phyloP scores from a whole-genome alignment of 768 basidiomycete genomes.

The Termitomyces sp. region DNA sequence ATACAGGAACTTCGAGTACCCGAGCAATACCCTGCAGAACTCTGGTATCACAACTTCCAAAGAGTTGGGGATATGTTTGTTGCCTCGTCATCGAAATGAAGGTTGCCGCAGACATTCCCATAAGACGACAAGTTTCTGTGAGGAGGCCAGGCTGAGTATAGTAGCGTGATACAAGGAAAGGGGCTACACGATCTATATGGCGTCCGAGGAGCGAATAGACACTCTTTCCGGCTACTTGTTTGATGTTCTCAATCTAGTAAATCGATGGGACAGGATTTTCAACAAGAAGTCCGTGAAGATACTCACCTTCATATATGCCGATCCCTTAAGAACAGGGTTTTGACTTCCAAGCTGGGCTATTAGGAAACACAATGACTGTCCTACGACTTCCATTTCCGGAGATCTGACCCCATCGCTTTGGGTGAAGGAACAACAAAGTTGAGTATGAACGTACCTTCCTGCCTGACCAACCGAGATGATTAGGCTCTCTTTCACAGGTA shows the following conservation, averaged over 20 bases:
- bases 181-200: constrained; percentile 60
- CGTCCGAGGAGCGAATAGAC: constrained; percentile 67
- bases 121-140: constrained; percentile 61
- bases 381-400: constrained; percentile 44
- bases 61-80: constrained; percentile 64
- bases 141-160: constrained; percentile 54
- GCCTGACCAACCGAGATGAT: constrained; percentile 56
- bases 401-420: constrained; percentile 27
- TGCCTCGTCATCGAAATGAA: constrained; percentile 62
- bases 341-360: constrained; percentile 60
- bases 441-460: constrained; percentile 32
- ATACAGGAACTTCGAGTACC: constrained; percentile 38
- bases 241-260: constrained; percentile 50
- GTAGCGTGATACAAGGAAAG: constrained; percentile 56
- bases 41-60: constrained; percentile 51
- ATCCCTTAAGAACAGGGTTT: constrained; percentile 66
- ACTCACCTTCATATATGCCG: constrained; percentile 61
- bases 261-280: neutral
- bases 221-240: constrained; percentile 51
- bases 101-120: constrained; percentile 46
- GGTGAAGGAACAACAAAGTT: neutral
- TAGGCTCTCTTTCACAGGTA: constrained; percentile 55
- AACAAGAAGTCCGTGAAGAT: neutral
- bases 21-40: constrained; percentile 58
- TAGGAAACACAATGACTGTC: constrained; percentile 54